Percentiles rank a stretch among this genome's conserved stretches.
Evolutionary conservation across 805 yeast species (phyloP).

Genomic region (Teunomyces aglyptinius): DNA sequence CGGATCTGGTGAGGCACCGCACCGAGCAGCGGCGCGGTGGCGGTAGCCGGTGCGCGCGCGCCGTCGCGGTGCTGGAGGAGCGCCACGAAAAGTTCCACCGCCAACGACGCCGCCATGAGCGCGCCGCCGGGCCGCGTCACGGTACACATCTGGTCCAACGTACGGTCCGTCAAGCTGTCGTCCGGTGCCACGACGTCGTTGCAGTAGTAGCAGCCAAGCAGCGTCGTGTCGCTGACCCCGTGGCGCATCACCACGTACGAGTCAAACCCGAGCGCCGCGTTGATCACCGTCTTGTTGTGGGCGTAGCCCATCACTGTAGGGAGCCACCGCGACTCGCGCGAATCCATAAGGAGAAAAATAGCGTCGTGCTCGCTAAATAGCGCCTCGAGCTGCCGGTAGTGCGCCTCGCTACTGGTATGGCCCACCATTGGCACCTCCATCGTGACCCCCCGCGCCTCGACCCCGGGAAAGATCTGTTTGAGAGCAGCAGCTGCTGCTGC

Average conservation of each 20-base stretch:
- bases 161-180: constrained; percentile 81
- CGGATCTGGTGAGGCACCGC: constrained; percentile 85
- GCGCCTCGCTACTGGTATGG: constrained; percentile 60
- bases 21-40: constrained; percentile 52
- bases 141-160: constrained; percentile 97
- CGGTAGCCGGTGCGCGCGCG: constrained; percentile 42
- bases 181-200: constrained; percentile 94
- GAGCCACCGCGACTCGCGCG: constrained; percentile 96
- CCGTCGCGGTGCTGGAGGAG: constrained; percentile 63
- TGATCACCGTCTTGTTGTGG: constrained; percentile 69
- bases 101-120: constrained; percentile 76
- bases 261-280: constrained; percentile 95
- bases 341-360: constrained; percentile 82
- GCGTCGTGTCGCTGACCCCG: constrained; percentile 39
- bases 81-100: constrained; percentile 79
- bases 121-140: constrained; percentile 98
- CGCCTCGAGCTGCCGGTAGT: constrained; percentile 48
- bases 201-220: constrained; percentile 90
- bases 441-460: constrained; percentile 57
- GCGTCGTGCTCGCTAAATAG: constrained; percentile 71
- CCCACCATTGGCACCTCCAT: constrained; percentile 96
- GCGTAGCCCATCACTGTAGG: constrained; percentile 82
- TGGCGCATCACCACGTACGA: constrained; percentile 93
- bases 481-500: constrained; percentile 71
- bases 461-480: constrained; percentile 75